Conservation (phyloP, 495 filamentous ascomycete species). For the Viridothelium virens region DNA sequence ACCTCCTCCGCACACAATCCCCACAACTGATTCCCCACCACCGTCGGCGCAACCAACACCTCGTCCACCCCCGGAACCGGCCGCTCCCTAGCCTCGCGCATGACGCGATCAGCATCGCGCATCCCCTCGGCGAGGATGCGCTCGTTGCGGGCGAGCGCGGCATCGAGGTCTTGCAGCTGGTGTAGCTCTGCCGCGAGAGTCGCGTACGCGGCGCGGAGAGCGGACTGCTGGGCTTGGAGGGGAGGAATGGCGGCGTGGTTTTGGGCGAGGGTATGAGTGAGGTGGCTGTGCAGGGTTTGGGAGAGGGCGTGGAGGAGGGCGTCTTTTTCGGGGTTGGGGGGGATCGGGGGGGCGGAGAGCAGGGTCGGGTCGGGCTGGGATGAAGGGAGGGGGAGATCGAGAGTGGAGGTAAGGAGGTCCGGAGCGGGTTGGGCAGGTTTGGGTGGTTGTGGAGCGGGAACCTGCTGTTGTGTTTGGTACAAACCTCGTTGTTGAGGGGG, state of each 20-base stretch:
- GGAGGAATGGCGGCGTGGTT: conserved; percentile 64
- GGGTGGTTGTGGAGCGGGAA: background rate
- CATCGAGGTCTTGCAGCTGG: conserved; percentile 58
- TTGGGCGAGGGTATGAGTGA: conserved; percentile 54
- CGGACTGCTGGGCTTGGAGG: conserved; percentile 68
- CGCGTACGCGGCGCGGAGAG: conserved; percentile 59
- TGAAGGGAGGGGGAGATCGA: conserved; percentile 54
- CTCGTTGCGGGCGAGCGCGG: conserved; percentile 67
- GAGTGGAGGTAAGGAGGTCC: conserved; percentile 64
- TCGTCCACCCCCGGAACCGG: conserved; percentile 68
- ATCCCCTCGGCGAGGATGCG: conserved; percentile 67
- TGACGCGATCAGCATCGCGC: conserved; percentile 68
- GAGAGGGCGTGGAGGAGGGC: conserved; percentile 72
- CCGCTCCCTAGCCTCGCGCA: conserved; percentile 53
- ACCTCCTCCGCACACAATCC: conserved; percentile 77
- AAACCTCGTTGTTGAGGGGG: conserved; percentile 11
- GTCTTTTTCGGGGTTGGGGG: conserved; percentile 95
- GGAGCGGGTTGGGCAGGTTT: conserved; percentile 42
- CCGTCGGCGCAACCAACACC: conserved; percentile 83
- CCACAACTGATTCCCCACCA: conserved; percentile 89
- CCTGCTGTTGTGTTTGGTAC: conserved; percentile 12
- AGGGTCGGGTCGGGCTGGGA: conserved; percentile 38
- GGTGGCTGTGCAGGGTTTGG: conserved; percentile 54
- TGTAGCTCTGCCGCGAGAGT: conserved; percentile 64
- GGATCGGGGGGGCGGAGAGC: conserved; percentile 70